phyloP scores from a whole-genome alignment of 495 filamentous ascomycete species.

The Haplographium delicatum region DNA sequence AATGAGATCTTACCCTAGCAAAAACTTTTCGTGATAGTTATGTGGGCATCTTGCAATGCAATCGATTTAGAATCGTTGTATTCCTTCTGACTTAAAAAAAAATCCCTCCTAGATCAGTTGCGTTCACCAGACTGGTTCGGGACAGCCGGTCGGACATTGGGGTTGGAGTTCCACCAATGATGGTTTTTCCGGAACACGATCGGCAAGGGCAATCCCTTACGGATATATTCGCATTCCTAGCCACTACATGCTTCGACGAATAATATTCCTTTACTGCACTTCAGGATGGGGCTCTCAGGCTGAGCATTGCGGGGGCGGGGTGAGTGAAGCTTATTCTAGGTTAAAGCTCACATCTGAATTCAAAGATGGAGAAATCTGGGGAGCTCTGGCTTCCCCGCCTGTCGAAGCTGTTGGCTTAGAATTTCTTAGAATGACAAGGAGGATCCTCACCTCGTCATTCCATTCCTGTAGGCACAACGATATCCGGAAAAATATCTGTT shows the following conservation, averaged over 20 bases:
- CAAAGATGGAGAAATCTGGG: slow-evolving; percentile 15
- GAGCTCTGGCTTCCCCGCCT: slow-evolving; percentile 4
- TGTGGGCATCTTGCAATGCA: too few relatives aligned
- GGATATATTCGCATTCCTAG: too few relatives aligned
- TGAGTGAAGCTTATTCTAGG: too few relatives aligned
- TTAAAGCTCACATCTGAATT: too few relatives aligned
- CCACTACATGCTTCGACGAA: slow-evolving; percentile 2
- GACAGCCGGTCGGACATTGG: neutral
- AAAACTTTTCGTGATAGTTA: too few relatives aligned
- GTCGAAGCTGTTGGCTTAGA: neutral
- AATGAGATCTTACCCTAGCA: too few relatives aligned
- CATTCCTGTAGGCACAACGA: neutral
- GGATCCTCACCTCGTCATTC: slow-evolving; percentile 9
- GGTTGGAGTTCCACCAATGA: slow-evolving; percentile 17
- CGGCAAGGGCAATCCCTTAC: neutral
- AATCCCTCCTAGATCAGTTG: too few relatives aligned
- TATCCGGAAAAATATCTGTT: slow-evolving; percentile 24
- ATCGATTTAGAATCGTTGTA: too few relatives aligned
- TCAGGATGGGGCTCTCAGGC: slow-evolving; percentile 11
- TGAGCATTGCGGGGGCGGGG: slow-evolving; percentile 14
- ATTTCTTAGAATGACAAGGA: neutral
- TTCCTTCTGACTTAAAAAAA: too few relatives aligned
- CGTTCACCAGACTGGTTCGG: too few relatives aligned
- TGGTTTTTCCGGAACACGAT: neutral
- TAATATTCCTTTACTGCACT: neutral